phyloP scores from a whole-genome alignment of 116 monocot genomes.

The Phalaenopsis hybrid region DNA sequence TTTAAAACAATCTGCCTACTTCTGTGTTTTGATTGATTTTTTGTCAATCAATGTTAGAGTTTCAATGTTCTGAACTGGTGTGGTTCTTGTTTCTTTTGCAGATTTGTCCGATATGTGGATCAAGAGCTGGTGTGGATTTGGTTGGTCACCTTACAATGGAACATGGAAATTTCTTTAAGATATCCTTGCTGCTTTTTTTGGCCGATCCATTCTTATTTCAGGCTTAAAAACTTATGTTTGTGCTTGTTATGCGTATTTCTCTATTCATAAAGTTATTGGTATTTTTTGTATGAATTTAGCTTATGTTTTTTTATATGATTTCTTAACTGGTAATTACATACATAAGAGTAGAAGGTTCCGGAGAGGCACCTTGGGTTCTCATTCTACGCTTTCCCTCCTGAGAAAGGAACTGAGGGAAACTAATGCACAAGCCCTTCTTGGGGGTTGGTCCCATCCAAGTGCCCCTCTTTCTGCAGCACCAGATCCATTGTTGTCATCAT shows the following conservation, averaged over 20 bases:
- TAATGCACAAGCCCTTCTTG: slow-evolving; percentile 54
- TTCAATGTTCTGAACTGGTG: not conserved
- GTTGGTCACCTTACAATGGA: slow-evolving; percentile 25
- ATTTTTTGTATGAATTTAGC: not conserved
- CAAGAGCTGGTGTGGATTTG: slow-evolving; percentile 19
- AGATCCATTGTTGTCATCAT: slow-evolving; percentile 83
- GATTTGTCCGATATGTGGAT: slow-evolving; percentile 23
- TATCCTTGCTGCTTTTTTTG: slow-evolving; percentile 18
- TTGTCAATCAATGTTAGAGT: not conserved
- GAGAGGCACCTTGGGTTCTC: slow-evolving; percentile 44
- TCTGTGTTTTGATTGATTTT: not conserved
- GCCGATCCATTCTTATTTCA: not conserved
- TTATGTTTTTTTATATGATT: slow-evolving; percentile 2
- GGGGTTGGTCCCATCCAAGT: slow-evolving; percentile 42
- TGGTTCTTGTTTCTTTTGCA: slow-evolving; percentile 8
- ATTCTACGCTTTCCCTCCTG: slow-evolving; percentile 56
- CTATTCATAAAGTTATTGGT: not conserved
- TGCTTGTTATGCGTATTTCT: not conserved
- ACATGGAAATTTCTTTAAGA: slow-evolving; percentile 28
- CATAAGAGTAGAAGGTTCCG: slow-evolving; percentile 63
- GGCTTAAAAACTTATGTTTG: not conserved
- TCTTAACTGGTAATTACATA: slow-evolving; percentile 54
- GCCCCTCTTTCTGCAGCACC: slow-evolving; percentile 33
- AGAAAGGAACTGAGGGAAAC: slow-evolving; percentile 72
- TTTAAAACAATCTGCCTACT: not conserved